Evolutionary conservation across 1,284 basidiomycete species (phyloP), one percentile per base, ranked within the genome.

Genomic region (Melampsora larici-populina): DNA sequence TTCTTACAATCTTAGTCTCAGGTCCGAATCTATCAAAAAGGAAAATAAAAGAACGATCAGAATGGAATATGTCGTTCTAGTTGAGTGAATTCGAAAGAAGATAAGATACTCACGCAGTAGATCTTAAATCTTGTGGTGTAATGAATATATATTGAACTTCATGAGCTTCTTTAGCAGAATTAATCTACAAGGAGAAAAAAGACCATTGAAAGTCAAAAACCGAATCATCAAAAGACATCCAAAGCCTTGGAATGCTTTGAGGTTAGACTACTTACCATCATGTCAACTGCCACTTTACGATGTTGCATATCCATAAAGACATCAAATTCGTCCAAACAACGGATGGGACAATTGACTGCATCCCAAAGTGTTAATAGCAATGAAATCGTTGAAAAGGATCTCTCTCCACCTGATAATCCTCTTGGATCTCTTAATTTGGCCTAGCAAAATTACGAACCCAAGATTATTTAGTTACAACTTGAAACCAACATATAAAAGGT

Each of bases 221-320:
- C 43, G n/a, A 43, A 43, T 43, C 43, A 43, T 43, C 43, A 43
- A 43, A 43, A 11, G n/a, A n/a, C n/a, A n/a, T n/a, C 15, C 43
- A 43, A 43, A 15, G 13, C 8, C 8, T 15, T 13, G 2, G 43
- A 43, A 43, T 43, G 43, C 36, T 36, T 36, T 5, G 36, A 36
- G 36, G 7, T 36, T 36, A 36, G 36, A 36, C 36, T 9, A 43
- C 43, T 43, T 43, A 43, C 43, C 58, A 97, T 92, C 90, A 95
- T 92, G 84, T 89, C 91, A 88, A 94, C 93, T 79, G 92, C 91
- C 80, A 96, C 91, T 78, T 90, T 89, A 48, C 96, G 89, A 83
- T 97, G 97, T 78, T 94, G 91, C 36, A 91, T 90, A 83, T 98
- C 95, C 90, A 97, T 93, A 86, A 96, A 97, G 18, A 97, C 94